Conservation (phyloP, 2,329 filamentous ascomycete genomes). For the Diaporthe helianthi region DNA sequence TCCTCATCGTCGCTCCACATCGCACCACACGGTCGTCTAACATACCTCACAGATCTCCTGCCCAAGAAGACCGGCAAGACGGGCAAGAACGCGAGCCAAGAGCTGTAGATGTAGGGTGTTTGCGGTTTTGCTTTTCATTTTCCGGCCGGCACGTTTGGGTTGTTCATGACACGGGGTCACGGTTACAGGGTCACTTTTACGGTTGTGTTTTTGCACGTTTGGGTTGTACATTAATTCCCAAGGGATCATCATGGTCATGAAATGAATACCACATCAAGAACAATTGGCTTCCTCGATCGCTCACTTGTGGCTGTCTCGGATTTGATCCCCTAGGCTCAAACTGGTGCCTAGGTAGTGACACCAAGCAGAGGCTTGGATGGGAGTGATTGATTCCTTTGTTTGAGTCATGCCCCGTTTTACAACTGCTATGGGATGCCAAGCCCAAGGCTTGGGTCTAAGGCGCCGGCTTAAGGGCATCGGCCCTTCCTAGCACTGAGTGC, state of each 20-base stretch:
- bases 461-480: too few relatives aligned
- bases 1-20: not conserved
- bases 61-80: constrained; percentile 99
- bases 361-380: not conserved
- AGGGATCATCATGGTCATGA: constrained; percentile 66
- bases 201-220: constrained; percentile 67
- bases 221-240: constrained; percentile 79
- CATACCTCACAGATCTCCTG: constrained; percentile 76
- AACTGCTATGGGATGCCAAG: not conserved
- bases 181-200: constrained; percentile 72
- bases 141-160: constrained; percentile 71
- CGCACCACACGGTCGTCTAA: constrained; percentile 36
- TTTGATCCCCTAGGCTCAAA: not conserved
- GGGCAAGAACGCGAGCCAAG: constrained; percentile 91
- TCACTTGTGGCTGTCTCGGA: constrained; percentile 3
- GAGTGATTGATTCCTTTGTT: not conserved
- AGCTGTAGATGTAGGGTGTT: constrained; percentile 72
- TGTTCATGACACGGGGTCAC: constrained; percentile 83
- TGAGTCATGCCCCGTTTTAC: not conserved
- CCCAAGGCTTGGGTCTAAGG: not conserved
- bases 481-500: not conserved
- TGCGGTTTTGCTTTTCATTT: constrained; percentile 62
- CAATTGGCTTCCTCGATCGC: not conserved
- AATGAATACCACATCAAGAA: constrained; percentile 62
- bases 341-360: too few relatives aligned